Evolutionary conservation across 768 basidiomycete species (phyloP).

Genomic region (Amylocystis lapponica): DNA sequence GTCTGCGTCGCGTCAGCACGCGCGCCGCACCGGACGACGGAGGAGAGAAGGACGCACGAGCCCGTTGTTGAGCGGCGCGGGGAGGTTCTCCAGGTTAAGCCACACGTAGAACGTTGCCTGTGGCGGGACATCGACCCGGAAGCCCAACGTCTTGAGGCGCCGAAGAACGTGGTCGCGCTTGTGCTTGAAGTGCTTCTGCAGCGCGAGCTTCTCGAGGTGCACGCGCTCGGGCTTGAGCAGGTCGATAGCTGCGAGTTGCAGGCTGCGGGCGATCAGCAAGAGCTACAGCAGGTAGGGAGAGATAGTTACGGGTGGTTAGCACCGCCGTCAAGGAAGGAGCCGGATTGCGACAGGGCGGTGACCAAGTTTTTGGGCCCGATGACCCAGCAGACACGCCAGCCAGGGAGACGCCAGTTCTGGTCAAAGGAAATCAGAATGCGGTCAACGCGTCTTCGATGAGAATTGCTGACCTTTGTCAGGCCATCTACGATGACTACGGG

Average conservation of each 20-base stretch:
- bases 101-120: slow-evolving; percentile 91
- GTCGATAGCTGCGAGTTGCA: slow-evolving; percentile 85
- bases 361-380: slow-evolving; percentile 86
- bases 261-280: slow-evolving; percentile 29
- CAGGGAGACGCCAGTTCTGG: slow-evolving; percentile 92
- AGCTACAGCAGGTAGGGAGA: not conserved
- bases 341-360: slow-evolving; percentile 87
- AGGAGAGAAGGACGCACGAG: slow-evolving; percentile 40
- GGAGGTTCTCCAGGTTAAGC: slow-evolving; percentile 78
- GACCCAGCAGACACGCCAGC: slow-evolving; percentile 94
- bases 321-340: slow-evolving; percentile 92
- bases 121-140: slow-evolving; percentile 75
- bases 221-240: slow-evolving; percentile 72
- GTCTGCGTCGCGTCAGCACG: slow-evolving; percentile 36
- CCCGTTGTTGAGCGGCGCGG: slow-evolving; percentile 82
- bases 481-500: slow-evolving; percentile 85
- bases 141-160: slow-evolving; percentile 71
- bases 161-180: slow-evolving; percentile 88
- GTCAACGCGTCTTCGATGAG: not conserved
- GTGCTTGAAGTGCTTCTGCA: slow-evolving; percentile 85
- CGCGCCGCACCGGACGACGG: not conserved
- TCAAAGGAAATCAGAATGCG: slow-evolving; percentile 18
- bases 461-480: slow-evolving; percentile 69
- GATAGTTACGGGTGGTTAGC: slow-evolving; percentile 80
- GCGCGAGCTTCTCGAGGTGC: slow-evolving; percentile 68